Evolutionary conservation across 23 red algal genomes (phyloP).

Genomic region (Gracilaria caudata): DNA sequence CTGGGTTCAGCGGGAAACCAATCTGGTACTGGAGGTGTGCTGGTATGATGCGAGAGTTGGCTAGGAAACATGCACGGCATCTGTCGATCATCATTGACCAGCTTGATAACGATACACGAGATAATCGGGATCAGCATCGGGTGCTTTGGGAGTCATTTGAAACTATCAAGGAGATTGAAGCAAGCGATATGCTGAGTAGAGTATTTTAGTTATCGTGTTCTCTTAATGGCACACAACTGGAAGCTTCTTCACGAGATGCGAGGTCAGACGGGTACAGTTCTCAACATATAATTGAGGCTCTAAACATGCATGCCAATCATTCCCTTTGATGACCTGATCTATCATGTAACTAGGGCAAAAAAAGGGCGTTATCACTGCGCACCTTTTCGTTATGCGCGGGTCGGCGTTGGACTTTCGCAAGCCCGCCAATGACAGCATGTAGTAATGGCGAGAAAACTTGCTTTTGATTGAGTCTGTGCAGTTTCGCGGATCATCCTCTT

Average conservation of each 20-base stretch:
- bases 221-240: not conserved
- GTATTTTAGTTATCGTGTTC: not conserved
- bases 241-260: not conserved
- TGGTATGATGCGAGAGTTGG: conserved; percentile 71
- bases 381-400: no score
- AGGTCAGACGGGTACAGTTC: not conserved
- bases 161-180: conserved; percentile 59
- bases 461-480: no score
- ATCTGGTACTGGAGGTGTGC: conserved; percentile 63
- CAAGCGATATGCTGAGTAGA: conserved; percentile 34
- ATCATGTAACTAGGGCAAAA: no score
- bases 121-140: conserved; percentile 51
- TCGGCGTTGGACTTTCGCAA: no score
- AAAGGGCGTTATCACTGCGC: no score
- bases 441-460: no score
- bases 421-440: no score
- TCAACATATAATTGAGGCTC: no score
- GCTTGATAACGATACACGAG: conserved; percentile 50
- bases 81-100: conserved; percentile 55
- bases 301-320: no score
- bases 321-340: no score
- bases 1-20: conserved; percentile 54
- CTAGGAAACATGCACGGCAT: conserved; percentile 57
- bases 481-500: no score
- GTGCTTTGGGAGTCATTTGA: conserved; percentile 71